phyloP scores from a whole-genome alignment of 2,329 filamentous ascomycete genomes.

The Immersiporthe knoxdaviesiana region DNA sequence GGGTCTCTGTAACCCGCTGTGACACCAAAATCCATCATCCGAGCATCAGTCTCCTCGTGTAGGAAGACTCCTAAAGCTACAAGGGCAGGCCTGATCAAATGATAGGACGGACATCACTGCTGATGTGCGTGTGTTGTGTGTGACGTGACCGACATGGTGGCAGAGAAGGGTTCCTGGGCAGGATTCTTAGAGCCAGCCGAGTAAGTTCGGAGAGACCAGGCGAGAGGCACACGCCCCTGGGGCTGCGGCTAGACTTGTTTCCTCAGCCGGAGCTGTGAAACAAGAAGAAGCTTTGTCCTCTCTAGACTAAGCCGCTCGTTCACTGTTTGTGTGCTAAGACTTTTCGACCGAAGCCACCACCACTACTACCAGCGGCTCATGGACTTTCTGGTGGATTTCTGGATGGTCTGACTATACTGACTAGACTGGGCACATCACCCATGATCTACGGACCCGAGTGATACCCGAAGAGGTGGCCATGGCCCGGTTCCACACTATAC shows the following conservation, averaged over 20 bases:
- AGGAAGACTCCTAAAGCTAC: background rate
- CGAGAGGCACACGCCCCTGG: background rate
- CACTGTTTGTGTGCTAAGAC: background rate
- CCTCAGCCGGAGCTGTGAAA: slow-evolving; percentile 5
- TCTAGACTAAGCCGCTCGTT: background rate
- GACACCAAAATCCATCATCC: background rate
- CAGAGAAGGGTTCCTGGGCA: too few species aligned
- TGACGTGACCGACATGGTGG: background rate
- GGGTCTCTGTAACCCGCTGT: background rate
- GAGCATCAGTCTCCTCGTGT: slow-evolving; percentile 5
- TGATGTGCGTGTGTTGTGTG: background rate
- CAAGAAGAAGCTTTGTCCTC: background rate
- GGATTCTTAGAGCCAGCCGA: background rate
- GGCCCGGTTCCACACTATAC: background rate
- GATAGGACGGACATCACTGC: background rate
- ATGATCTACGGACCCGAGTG: background rate
- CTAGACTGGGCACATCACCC: background rate
- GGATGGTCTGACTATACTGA: background rate
- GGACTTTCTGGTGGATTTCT: background rate
- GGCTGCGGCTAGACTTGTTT: background rate
- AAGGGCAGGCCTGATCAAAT: background rate
- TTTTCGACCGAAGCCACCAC: background rate
- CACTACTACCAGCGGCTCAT: too few species aligned
- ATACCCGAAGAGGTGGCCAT: background rate
- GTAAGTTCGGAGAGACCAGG: background rate